A percentile compares a stretch with the other conserved stretches of the same genome.
phyloP scores from a whole-genome alignment of 2,329 filamentous ascomycete genomes.

The Talaromyces sp. region DNA sequence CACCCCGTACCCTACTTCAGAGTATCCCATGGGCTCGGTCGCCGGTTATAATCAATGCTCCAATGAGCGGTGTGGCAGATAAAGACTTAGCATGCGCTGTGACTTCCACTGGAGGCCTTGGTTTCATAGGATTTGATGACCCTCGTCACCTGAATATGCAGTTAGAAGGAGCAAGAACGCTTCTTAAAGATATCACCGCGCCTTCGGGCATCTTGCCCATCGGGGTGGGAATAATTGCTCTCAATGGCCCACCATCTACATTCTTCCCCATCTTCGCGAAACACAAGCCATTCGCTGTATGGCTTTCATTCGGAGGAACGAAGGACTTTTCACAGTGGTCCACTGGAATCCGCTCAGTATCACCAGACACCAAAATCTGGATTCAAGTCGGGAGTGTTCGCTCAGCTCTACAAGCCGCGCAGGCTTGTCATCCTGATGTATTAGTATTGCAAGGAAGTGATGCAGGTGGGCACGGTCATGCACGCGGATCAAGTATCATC shows the following conservation, averaged over 20 bases:
- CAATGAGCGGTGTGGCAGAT: slow-evolving; percentile 20
- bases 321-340: slow-evolving; percentile 12
- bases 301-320: slow-evolving; percentile 19
- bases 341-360: slow-evolving; percentile 5
- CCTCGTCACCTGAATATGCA: slow-evolving; percentile 2
- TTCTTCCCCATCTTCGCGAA: slow-evolving; percentile 10
- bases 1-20: too few relatives aligned
- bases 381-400: slow-evolving; percentile 14
- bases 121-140: slow-evolving; percentile 19
- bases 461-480: slow-evolving; percentile 18
- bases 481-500: slow-evolving; percentile 11
- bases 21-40: slow-evolving; percentile 15
- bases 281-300: slow-evolving; percentile 15
- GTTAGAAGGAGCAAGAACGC: background rate
- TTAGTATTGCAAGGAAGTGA: slow-evolving; percentile 20
- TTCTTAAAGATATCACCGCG: background rate
- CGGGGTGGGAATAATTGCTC: slow-evolving; percentile 14
- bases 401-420: slow-evolving; percentile 12
- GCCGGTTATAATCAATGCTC: slow-evolving; percentile 18
- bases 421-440: slow-evolving; percentile 14
- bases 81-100: slow-evolving; percentile 15
- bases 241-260: slow-evolving; percentile 5
- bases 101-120: slow-evolving; percentile 16
- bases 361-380: slow-evolving; percentile 16
- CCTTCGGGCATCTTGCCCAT: slow-evolving; percentile 6